Evolutionary conservation across 495 filamentous ascomycete species (phyloP).

Genomic region (Evansstolkia leycettana): DNA sequence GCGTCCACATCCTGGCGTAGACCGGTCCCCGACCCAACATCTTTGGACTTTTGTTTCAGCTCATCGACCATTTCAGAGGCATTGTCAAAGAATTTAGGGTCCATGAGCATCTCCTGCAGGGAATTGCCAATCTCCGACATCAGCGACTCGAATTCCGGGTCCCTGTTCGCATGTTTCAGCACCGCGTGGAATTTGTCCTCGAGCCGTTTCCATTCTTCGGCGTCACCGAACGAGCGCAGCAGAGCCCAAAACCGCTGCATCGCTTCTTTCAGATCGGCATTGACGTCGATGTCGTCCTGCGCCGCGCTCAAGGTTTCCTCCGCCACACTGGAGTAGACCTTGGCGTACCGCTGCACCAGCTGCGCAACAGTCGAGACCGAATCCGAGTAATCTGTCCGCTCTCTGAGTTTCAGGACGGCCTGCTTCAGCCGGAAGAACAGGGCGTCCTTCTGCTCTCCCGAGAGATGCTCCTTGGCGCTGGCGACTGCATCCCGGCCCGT

Average conservation of each 20-base stretch:
- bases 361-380: conserved; percentile 68
- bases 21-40: conserved; percentile 48
- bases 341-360: conserved; percentile 66
- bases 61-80: conserved; percentile 58
- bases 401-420: conserved; percentile 59
- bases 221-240: conserved; percentile 64
- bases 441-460: conserved; percentile 58
- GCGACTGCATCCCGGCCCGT: conserved; percentile 53
- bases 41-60: conserved; percentile 52
- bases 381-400: conserved; percentile 69
- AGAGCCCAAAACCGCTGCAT: conserved; percentile 66
- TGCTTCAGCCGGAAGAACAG: conserved; percentile 64
- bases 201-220: conserved; percentile 60
- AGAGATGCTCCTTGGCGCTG: conserved; percentile 53
- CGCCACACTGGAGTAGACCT: conserved; percentile 60
- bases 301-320: conserved; percentile 48
- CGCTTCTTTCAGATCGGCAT: conserved; percentile 63
- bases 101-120: conserved; percentile 70
- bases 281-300: conserved; percentile 57
- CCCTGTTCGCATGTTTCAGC: conserved; percentile 58
- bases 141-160: conserved; percentile 73
- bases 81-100: conserved; percentile 71
- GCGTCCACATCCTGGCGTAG: conserved; percentile 63
- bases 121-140: conserved; percentile 59
- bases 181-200: conserved; percentile 55